Percentiles rank a stretch among this genome's conserved stretches.
These are phyloP conservation scores for bread wheat (Triticum aestivum) DNA, from an alignment of 176 grass and related monocot species.

Conservation along the genomic window IWGSC_CS_RefSeq_v2.1 NC_057811.1:449897171-449897670, in stretches of 20 bases:
- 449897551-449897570: not conserved
- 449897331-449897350: too few relatives aligned
- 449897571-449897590: slow-evolving; percentile 43
- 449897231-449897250: too few relatives aligned
- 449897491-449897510: not conserved
- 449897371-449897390: not conserved
- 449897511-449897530: not conserved
- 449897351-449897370: not conserved
- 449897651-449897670: slow-evolving; percentile 9
- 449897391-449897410: not conserved
- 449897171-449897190: too few relatives aligned
- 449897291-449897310: too few relatives aligned
- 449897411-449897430: not conserved
- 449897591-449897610: slow-evolving; percentile 34
- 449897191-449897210: too few relatives aligned
- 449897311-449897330: too few relatives aligned
- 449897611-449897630: slow-evolving; percentile 17
- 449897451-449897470: not conserved
- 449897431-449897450: not conserved
- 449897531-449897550: not conserved
- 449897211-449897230: too few relatives aligned
- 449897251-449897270: too few relatives aligned
- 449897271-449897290: too few relatives aligned
- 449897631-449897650: slow-evolving; percentile 33
- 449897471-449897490: not conserved